Evolutionary conservation across 2,329 filamentous ascomycete species (phyloP).

Genomic region (Cercospora nicotianae): DNA sequence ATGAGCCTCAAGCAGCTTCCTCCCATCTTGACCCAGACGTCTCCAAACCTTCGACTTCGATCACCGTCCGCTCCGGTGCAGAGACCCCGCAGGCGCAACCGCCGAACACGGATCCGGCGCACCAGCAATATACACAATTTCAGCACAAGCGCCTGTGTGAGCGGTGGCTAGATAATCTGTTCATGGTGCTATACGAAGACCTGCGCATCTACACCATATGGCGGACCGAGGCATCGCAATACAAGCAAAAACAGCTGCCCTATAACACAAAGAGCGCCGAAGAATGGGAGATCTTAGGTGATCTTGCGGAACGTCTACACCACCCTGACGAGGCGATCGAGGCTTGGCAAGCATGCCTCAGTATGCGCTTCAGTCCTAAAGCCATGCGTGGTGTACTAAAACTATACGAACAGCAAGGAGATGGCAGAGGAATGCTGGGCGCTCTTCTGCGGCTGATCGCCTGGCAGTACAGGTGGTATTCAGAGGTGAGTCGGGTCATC

Average conservation of each 20-base stretch:
- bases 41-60: constrained; percentile 38
- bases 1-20: constrained; percentile 33
- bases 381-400: constrained; percentile 82
- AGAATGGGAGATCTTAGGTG: constrained; percentile 97
- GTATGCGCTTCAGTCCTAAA: constrained; percentile 88
- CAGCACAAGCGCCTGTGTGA: constrained; percentile 97
- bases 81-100: constrained; percentile 38
- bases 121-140: constrained; percentile 80
- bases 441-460: constrained; percentile 89
- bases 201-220: constrained; percentile 98
- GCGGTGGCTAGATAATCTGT: constrained; percentile 95
- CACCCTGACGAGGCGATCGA: constrained; percentile 89
- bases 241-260: constrained; percentile 85
- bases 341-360: constrained; percentile 85
- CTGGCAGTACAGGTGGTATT: constrained; percentile 99
- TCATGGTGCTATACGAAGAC: constrained; percentile 99
- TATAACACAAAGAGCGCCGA: constrained; percentile 90
- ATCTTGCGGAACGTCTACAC: constrained; percentile 87
- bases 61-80: constrained; percentile 36
- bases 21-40: constrained; percentile 38
- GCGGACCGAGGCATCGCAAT: constrained; percentile 97
- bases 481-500: constrained; percentile 62
- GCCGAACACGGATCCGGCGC: constrained; percentile 55
- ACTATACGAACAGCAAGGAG: constrained; percentile 73
- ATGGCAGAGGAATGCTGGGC: constrained; percentile 76